Conservation (phyloP, 2,329 filamentous ascomycete genomes). For the Pseudopithomyces maydicus region DNA sequence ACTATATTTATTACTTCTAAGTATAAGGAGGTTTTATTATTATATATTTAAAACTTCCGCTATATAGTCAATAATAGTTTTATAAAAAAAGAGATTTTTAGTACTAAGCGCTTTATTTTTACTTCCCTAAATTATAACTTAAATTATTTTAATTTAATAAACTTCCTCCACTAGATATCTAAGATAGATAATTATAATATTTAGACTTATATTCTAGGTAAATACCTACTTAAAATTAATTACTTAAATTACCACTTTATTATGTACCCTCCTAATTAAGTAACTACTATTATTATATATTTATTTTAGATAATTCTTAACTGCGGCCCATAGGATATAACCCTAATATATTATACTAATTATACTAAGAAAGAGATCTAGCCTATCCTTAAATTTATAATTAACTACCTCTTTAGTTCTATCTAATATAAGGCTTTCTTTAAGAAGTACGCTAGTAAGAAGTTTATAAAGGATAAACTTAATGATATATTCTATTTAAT, state of each 20-base stretch:
- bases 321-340: conserved; percentile 82
- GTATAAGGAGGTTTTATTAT: conserved; percentile 97
- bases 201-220: conserved; percentile 93
- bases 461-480: conserved; percentile 92
- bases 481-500: neutral
- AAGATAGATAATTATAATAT: conserved; percentile 99
- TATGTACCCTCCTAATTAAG: conserved; percentile 82
- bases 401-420: conserved; percentile 91
- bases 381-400: conserved; percentile 90
- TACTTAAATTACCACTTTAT: conserved; percentile 95
- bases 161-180: conserved; percentile 97
- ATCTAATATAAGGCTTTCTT: conserved; percentile 97
- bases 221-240: conserved; percentile 97
- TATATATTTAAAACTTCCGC: conserved; percentile 95
- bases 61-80: conserved; percentile 97
- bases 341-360: conserved; percentile 86
- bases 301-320: conserved; percentile 87
- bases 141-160: conserved; percentile 99
- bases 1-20: conserved; percentile 99
- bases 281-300: conserved; percentile 95
- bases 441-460: conserved; percentile 99
- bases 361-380: conserved; percentile 93
- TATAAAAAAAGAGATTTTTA: conserved; percentile 90
- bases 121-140: conserved; percentile 92
- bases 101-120: conserved; percentile 94